phyloP scores from a whole-genome alignment of 208 protist species.

The Acanthamoeba lenticulata region DNA sequence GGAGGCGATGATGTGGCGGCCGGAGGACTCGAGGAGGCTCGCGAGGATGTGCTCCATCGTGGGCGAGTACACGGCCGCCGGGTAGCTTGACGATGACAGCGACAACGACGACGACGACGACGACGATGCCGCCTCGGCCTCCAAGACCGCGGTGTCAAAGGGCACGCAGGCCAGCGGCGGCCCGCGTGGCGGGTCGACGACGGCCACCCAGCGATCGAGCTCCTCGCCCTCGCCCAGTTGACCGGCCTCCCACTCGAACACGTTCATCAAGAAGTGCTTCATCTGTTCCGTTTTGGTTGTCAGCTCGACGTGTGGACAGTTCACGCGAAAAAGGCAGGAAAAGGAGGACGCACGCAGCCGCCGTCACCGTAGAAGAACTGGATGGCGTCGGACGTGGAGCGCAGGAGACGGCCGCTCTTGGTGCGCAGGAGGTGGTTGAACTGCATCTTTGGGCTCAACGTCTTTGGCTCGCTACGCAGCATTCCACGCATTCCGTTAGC shows the following conservation, averaged over 20 bases:
- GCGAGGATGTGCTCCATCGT: too few species aligned
- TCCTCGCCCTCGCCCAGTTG: background rate
- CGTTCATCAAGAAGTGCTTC: background rate
- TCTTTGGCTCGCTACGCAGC: background rate
- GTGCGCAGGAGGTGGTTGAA: background rate
- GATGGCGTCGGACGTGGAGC: background rate
- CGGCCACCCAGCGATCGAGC: background rate
- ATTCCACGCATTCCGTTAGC: background rate
- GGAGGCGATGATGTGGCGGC: too few species aligned
- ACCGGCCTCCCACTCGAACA: background rate
- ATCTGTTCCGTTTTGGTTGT: background rate
- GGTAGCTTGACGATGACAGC: too few species aligned
- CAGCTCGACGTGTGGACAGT: too few species aligned
- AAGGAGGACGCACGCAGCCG: background rate
- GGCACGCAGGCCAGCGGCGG: too few species aligned
- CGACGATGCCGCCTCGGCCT: too few species aligned
- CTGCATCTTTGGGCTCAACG: background rate
- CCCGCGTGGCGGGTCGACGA: too few species aligned
- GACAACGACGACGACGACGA: too few species aligned
- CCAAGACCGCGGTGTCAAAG: too few species aligned
- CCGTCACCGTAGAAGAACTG: background rate
- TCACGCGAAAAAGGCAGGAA: too few species aligned
- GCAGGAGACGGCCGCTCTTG: background rate
- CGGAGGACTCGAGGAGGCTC: too few species aligned
- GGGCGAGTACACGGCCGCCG: too few species aligned